A percentile compares a stretch with the other conserved stretches of the same genome.
These are phyloP conservation scores for Nothophoma quercina DNA, from an alignment of 2,329 filamentous ascomycete genomes.

Conservation along the genomic window DNA sequence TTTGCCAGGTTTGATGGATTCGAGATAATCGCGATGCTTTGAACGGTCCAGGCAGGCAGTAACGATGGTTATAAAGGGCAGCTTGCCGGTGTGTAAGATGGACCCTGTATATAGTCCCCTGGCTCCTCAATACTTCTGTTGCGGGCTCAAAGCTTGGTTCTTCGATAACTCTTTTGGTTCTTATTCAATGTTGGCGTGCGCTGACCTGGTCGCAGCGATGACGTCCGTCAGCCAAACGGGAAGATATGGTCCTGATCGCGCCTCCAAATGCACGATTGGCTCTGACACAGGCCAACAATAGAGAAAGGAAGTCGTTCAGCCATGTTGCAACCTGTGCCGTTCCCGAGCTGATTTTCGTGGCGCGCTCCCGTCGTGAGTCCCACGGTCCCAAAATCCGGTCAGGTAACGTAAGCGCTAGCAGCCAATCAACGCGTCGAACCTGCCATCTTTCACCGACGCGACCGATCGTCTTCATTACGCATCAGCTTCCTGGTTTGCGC, in stretches of 20 bases:
- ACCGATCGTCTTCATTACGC: neutral
- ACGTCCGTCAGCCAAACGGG: slow-evolving; percentile 15
- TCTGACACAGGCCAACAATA: neutral
- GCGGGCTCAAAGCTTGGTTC: neutral
- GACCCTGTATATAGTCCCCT: no score
- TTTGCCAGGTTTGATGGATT: no score
- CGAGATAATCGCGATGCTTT: neutral
- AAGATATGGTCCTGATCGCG: neutral
- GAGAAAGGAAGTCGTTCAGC: slow-evolving; percentile 1
- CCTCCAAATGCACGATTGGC: neutral
- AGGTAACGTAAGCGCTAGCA: slow-evolving; percentile 4
- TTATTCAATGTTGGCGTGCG: neutral
- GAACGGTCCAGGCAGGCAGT: neutral
- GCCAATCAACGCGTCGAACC: slow-evolving; percentile 14
- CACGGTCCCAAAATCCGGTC: slow-evolving; percentile 14
- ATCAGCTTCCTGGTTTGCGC: no score
- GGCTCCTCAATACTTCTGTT: neutral
- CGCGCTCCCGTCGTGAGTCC: slow-evolving; percentile 18
- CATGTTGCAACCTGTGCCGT: slow-evolving; percentile 18
- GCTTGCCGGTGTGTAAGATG: neutral
- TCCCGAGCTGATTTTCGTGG: slow-evolving; percentile 20
- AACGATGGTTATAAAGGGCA: neutral
- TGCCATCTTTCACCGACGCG: slow-evolving; percentile 8
- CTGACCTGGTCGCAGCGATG: slow-evolving; percentile 12
- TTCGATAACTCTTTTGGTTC: neutral